A percentile compares a stretch with the other conserved stretches of the same genome.
phyloP scores from a whole-genome alignment of 176 grass and related monocot species.

The Ensete glaucum region DNA sequence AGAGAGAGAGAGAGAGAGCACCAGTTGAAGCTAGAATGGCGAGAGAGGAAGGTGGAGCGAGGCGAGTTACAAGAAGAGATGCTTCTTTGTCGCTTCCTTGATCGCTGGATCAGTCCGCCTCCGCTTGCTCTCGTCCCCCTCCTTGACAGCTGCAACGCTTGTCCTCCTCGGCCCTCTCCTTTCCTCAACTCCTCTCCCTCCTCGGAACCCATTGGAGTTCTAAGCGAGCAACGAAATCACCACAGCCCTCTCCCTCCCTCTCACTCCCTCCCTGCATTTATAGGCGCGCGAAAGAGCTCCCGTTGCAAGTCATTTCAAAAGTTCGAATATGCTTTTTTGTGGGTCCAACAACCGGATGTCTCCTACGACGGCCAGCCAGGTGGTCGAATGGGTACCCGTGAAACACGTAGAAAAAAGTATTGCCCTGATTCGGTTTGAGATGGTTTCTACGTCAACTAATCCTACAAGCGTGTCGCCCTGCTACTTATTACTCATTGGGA shows the following conservation, averaged over 20 bases:
- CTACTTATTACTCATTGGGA: too few relatives aligned
- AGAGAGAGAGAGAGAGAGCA: slow-evolving; percentile 15
- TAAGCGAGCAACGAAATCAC: background rate
- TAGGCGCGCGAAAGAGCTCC: background rate
- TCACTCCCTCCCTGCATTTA: background rate
- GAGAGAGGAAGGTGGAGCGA: slow-evolving; percentile 30
- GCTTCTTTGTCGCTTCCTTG: slow-evolving; percentile 21
- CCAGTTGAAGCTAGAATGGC: slow-evolving; percentile 50
- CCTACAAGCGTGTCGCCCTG: too few relatives aligned
- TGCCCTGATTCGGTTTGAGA: too few relatives aligned
- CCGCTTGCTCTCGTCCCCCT: slow-evolving; percentile 1
- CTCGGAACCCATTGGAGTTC: background rate
- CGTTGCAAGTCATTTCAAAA: background rate
- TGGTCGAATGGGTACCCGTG: too few relatives aligned
- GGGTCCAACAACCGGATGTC: too few relatives aligned
- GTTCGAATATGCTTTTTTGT: background rate
- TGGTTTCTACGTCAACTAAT: too few relatives aligned
- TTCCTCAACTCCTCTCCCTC: background rate
- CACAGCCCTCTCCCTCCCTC: background rate
- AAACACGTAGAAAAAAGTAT: too few relatives aligned
- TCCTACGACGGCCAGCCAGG: too few relatives aligned
- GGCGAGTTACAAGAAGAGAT: slow-evolving; percentile 33
- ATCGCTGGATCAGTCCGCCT: slow-evolving; percentile 24
- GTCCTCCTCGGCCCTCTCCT: background rate
- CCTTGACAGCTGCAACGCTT: background rate